Base-by-base conservation (phyloP, 1,284 basidiomycete species). In the Heterobasidion annosum region DNA sequence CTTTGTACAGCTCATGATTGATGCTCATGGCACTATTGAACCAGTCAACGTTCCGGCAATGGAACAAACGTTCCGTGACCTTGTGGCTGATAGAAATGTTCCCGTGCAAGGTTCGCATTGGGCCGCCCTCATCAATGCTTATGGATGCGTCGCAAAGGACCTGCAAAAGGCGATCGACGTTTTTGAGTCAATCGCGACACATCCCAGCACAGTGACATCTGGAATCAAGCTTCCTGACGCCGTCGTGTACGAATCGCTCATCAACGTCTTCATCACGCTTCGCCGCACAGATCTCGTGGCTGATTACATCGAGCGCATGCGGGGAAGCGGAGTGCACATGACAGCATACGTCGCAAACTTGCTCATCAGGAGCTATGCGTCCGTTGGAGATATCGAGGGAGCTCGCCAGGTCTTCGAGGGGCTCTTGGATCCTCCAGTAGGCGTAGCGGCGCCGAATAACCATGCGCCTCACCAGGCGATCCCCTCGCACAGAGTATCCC, bases 321-420 rank as follows among this genome's bases (percentile, higher is more conserved):
- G 70, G 43, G 64, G 70, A 0, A 75, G 78, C 2, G 82, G 84
- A 34, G 81, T 95, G 8, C 87, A 89, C 62, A 87, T 93, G 79
- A 99, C 96, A 0, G 96, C 97, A 0, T 99, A 99, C 69, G 91
- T 98, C 59, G 90, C 89, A 47, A 99, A 99, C 70, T 76, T 91
- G 58, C 72, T 98, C 62, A 98, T 99, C 73, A 88, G 88, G 66
- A 92, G 90, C 1, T 91, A 94, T 65, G 85, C 94, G 0, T 76
- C 82, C 33, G 78, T 78, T 7, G 86, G 87, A 5, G 75, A 87
- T 48, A 75, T 97, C 53, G 82, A 82, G 33, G 72, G 78, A 47
- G 84, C 94, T 0, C 76, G 94, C 37, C 70, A 69, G 34, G 72
- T 97, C 49, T 99, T 99, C 67, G 92, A 95, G 68, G 71, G 75